A percentile compares a stretch with the other conserved stretches of the same genome.
Evolutionary conservation across 2,329 filamentous ascomycete genomes (phyloP).

Genomic region (Balansia obtecta): DNA sequence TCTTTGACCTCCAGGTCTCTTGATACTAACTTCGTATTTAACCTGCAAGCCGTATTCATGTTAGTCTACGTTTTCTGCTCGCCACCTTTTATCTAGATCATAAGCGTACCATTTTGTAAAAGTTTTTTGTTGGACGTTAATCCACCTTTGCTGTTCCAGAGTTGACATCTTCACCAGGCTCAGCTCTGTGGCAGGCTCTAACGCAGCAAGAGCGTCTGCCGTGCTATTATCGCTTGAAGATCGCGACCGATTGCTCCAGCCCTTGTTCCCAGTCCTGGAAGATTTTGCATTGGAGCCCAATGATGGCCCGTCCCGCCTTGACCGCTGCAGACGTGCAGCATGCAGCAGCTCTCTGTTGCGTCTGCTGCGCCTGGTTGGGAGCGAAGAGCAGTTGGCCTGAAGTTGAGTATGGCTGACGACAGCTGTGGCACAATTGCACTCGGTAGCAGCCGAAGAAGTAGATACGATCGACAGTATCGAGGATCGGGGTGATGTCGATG

Average conservation of each 20-base stretch:
- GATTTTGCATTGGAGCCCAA: constrained; percentile 7
- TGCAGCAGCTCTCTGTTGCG: constrained; percentile 37
- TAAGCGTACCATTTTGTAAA: constrained; percentile 75
- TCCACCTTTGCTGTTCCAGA: constrained; percentile 54
- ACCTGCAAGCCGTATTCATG: constrained; percentile 38
- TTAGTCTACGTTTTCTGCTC: not conserved
- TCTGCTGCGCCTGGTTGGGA: constrained; percentile 12
- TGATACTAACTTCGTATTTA: constrained; percentile 85
- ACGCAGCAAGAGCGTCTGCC: constrained; percentile 30
- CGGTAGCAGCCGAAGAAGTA: not conserved
- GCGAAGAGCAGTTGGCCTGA: not conserved
- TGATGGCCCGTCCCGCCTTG: constrained; percentile 23
- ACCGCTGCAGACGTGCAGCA: constrained; percentile 34
- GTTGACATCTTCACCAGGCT: constrained; percentile 48
- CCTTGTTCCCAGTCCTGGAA: constrained; percentile 4
- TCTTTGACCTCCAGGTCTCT: constrained; percentile 73
- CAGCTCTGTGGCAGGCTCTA: constrained; percentile 37
- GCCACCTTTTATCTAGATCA: not conserved
- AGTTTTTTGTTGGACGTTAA: constrained; percentile 90
- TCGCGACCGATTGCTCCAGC: constrained; percentile 22
- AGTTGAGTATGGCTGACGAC: constrained; percentile 11
- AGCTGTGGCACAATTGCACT: not conserved
- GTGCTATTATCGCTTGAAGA: constrained; percentile 20
- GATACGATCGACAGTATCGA: constrained; percentile 1
- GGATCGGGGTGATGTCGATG: constrained; percentile 9